Conservation (phyloP, 208 protist species). For the Porcisia hertigi region DNA sequence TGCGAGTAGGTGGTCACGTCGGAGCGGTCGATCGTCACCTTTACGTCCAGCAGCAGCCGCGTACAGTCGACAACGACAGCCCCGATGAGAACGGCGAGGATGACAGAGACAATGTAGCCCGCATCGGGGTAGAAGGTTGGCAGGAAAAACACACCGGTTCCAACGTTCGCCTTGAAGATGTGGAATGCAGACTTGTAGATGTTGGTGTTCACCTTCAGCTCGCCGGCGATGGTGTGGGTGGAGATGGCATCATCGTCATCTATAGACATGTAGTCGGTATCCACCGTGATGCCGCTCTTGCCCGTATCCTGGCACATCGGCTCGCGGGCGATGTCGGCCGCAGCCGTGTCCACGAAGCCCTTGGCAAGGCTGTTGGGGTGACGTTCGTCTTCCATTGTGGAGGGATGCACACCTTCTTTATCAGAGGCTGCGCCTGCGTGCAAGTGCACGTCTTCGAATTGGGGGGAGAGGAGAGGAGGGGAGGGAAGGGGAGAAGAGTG, state of each 20-base stretch:
- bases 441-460: not conserved
- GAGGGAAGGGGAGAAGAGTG: not conserved
- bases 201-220: slow-evolving; percentile 65
- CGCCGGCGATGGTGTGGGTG: slow-evolving; percentile 13
- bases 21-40: slow-evolving; percentile 64
- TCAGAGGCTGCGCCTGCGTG: not conserved
- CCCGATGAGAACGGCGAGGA: slow-evolving; percentile 59
- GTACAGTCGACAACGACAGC: slow-evolving; percentile 74
- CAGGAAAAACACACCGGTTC: slow-evolving; percentile 79
- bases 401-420: not conserved
- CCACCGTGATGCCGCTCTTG: slow-evolving; percentile 18
- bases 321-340: slow-evolving; percentile 16
- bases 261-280: slow-evolving; percentile 38
- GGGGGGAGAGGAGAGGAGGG: not conserved
- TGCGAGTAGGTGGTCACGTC: slow-evolving; percentile 72
- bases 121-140: slow-evolving; percentile 78
- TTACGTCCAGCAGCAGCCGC: slow-evolving; percentile 55
- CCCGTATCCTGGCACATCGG: not conserved
- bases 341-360: slow-evolving; percentile 45
- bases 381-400: slow-evolving; percentile 22
- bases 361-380: slow-evolving; percentile 35
- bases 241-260: slow-evolving; percentile 28
- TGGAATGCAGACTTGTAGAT: slow-evolving; percentile 78
- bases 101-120: slow-evolving; percentile 54
- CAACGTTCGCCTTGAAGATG: slow-evolving; percentile 91